phyloP scores from a whole-genome alignment of 1,284 basidiomycete species.

The Cryptococcus deneoformans region DNA sequence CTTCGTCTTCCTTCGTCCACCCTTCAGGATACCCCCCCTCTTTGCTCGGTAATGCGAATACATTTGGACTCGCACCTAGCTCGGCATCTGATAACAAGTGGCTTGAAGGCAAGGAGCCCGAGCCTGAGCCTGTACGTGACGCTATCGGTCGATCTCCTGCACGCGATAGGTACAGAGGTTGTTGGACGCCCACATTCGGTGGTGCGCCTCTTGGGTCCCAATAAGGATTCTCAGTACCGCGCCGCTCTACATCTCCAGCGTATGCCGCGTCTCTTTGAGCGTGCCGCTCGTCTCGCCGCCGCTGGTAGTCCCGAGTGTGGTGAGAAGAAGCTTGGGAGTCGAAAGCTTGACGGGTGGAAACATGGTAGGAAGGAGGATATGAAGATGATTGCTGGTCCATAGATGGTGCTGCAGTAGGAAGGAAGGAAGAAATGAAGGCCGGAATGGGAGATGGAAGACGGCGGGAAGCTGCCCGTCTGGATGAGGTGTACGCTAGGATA shows the following conservation, averaged over 20 bases:
- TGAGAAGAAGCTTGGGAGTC: background rate
- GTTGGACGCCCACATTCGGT: background rate
- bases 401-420: no score
- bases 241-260: background rate
- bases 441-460: no score
- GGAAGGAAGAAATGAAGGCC: no score
- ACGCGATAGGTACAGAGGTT: background rate
- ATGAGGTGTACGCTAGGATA: no score
- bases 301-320: conserved; percentile 2
- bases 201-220: background rate
- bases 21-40: conserved; percentile 23
- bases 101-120: background rate
- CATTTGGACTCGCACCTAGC: background rate
- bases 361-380: background rate
- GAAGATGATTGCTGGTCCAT: background rate
- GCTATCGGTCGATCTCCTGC: background rate
- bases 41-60: background rate
- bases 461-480: no score
- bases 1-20: conserved; percentile 45
- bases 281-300: conserved; percentile 6
- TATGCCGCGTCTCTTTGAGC: background rate
- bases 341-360: background rate
- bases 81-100: background rate
- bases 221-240: conserved; percentile 9
- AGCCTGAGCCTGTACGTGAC: background rate